These are phyloP conservation scores for Phytophthora pseudosyringae DNA, from an alignment of 352 stramenopile species.

Conservation along the genomic window DNA sequence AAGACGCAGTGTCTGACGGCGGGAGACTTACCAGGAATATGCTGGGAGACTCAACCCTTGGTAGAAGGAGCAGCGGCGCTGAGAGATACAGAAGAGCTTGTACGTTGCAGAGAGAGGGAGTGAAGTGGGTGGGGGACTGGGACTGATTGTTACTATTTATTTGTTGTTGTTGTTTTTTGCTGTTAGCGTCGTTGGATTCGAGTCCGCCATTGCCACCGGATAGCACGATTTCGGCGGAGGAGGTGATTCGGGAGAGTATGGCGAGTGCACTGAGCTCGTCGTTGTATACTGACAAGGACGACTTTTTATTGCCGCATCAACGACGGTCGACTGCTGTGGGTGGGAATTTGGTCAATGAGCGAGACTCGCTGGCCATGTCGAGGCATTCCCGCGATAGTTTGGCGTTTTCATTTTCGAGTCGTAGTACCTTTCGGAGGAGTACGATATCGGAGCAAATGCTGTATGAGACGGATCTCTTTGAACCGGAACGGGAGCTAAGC, in stretches of 20 bases:
- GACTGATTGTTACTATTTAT: slow-evolving; percentile 17
- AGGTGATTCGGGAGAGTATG: slow-evolving; percentile 88
- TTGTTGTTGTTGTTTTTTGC: slow-evolving; percentile 15
- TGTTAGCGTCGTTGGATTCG: slow-evolving; percentile 57
- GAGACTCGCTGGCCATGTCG: slow-evolving; percentile 49
- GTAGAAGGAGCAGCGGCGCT: slow-evolving; percentile 30
- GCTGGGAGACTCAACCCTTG: slow-evolving; percentile 41
- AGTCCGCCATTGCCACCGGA: slow-evolving; percentile 78
- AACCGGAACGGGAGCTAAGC: slow-evolving; percentile 80
- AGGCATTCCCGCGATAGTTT: slow-evolving; percentile 50
- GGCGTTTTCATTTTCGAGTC: slow-evolving; percentile 76
- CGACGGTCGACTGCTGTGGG: slow-evolving; percentile 31
- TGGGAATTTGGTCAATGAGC: slow-evolving; percentile 34
- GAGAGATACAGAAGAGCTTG: slow-evolving; percentile 50
- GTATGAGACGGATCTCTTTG: slow-evolving; percentile 84
- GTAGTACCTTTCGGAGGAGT: slow-evolving; percentile 79
- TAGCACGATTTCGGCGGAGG: slow-evolving; percentile 85
- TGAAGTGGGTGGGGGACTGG: background rate
- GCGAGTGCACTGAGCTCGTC: slow-evolving; percentile 78
- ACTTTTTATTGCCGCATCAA: slow-evolving; percentile 57
- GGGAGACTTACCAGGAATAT: slow-evolving; percentile 48
- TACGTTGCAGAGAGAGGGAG: slow-evolving; percentile 29
- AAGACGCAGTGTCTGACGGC: slow-evolving; percentile 32
- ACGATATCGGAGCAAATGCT: slow-evolving; percentile 89
- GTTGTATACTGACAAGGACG: slow-evolving; percentile 75